Conservation (phyloP, 192 early-diverging fungal species). For the Linnemannia zychae region DNA sequence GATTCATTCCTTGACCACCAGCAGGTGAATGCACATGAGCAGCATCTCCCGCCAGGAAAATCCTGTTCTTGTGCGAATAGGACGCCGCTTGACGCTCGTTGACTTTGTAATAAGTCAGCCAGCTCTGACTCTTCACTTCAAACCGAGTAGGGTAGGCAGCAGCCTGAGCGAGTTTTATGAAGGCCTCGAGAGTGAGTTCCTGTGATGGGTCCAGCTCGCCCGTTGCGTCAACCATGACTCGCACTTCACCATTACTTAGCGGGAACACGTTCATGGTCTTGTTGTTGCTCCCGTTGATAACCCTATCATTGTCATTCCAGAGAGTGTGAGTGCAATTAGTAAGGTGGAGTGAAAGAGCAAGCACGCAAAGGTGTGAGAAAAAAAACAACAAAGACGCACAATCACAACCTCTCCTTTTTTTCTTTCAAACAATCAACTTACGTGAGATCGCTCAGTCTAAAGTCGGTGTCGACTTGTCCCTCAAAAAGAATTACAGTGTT, state of each 20-base stretch:
- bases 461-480: constrained; percentile 34
- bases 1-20: constrained; percentile 58
- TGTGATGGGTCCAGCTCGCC: constrained; percentile 20
- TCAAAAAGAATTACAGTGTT: constrained; percentile 49
- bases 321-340: background rate
- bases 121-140: constrained; percentile 13
- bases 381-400: background rate
- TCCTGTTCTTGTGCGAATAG: constrained; percentile 43
- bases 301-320: background rate
- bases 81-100: constrained; percentile 38
- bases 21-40: constrained; percentile 60
- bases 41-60: constrained; percentile 64
- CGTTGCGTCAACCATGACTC: constrained; percentile 40
- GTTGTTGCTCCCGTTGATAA: constrained; percentile 40
- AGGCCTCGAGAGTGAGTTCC: constrained; percentile 18
- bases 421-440: constrained; percentile 7
- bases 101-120: constrained; percentile 40
- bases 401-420: background rate
- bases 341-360: background rate
- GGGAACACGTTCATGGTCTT: constrained; percentile 47
- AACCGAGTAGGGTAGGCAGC: constrained; percentile 22
- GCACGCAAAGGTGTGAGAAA: background rate
- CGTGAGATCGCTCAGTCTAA: constrained; percentile 28
- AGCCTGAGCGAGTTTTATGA: constrained; percentile 28
- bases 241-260: constrained; percentile 29